Conservation (phyloP, 805 yeast genomes). For the Kazachstania africana region DNA sequence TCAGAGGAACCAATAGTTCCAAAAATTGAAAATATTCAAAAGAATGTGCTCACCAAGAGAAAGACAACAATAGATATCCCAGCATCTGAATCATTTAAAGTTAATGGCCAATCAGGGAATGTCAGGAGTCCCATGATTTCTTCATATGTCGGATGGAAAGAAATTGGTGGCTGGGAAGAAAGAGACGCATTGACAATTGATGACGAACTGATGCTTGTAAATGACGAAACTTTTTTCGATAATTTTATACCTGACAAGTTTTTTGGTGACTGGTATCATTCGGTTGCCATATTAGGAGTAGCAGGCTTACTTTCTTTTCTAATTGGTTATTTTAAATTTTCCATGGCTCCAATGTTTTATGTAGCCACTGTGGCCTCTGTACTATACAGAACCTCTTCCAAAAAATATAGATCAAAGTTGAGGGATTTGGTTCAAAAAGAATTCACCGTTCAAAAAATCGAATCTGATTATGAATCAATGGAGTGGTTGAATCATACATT, state of each 20-base stretch:
- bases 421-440: constrained; percentile 79
- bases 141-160: constrained; percentile 84
- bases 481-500: constrained; percentile 87
- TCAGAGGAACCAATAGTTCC: too few relatives aligned
- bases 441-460: constrained; percentile 63
- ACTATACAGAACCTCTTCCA: constrained; percentile 70
- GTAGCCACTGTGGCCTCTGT: constrained; percentile 46
- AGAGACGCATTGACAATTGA: constrained; percentile 48
- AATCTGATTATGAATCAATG: constrained; percentile 81
- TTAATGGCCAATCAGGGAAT: too few relatives aligned
- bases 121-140: constrained; percentile 26
- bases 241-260: constrained; percentile 57
- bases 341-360: constrained; percentile 69
- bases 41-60: not conserved
- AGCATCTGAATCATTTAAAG: not conserved
- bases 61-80: not conserved
- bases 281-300: constrained; percentile 52
- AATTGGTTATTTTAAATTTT: constrained; percentile 63
- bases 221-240: constrained; percentile 63
- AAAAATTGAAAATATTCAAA: too few relatives aligned
- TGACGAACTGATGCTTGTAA: constrained; percentile 60
- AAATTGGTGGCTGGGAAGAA: constrained; percentile 79
- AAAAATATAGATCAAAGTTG: constrained; percentile 58
- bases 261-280: constrained; percentile 96
- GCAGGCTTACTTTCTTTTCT: constrained; percentile 66